Base-by-base conservation (phyloP, 106 monocot species). In the Narthecium ossifragum region DNA sequence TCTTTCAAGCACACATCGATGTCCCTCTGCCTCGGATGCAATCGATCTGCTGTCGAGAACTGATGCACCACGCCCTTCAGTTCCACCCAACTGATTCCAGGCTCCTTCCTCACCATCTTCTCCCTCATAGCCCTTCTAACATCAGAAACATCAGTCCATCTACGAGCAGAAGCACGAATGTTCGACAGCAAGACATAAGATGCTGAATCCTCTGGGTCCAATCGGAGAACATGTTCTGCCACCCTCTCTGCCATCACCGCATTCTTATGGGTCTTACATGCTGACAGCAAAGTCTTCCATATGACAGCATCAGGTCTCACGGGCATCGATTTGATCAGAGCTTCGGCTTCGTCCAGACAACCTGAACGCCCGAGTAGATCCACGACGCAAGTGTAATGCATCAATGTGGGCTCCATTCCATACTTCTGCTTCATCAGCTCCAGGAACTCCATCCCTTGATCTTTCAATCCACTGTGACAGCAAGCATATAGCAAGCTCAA, bases 381-480 rank as follows among this genome's bases (percentile, higher is more conserved):
- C 5, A 88, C 88, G 15, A 88, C 61, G 62, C 88, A 88, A 24
- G 88, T 88, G 63, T 83, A 88, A 64, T 88, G 88, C 69, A 75
- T 74, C 37, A 88, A n/a, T 12, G 60, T 55, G 8, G 88, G 88
- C 29, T 62, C 36, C 56, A 83, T 6, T 15, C 34, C 46, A 50
- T 84, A 78, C 6, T 43, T 70, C 20, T 66, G 18, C 1, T 3
- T 75, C 88, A 88, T 83, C 4, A 77, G 70, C 65, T 75, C 52
- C 17, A 88, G 77, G 45, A 57, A 59, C n/a, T 65, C 71, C 60
- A 59, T 63, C 0, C 88, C 83, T 51, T 79, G 18, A 2, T 84
- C 77, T 62, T 77, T 88, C 71, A 88, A 46, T 6, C 88, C 88
- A 38, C 77, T 76, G 40, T 88, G 88, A 40, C 80, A 68, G 52